Conservation (phyloP, 345 rosid genomes). For the Populus tremula region DNA sequence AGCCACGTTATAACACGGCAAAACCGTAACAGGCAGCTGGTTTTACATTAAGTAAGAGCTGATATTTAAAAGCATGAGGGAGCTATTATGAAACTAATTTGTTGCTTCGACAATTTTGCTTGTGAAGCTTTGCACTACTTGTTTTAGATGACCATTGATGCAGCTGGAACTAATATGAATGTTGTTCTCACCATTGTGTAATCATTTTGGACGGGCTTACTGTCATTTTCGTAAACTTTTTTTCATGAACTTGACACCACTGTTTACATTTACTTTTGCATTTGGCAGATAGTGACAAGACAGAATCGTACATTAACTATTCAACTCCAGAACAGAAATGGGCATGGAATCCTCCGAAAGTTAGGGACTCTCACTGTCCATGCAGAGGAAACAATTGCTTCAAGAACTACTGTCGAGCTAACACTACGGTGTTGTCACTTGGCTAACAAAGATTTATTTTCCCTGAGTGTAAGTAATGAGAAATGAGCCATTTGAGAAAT, state of each 20-base stretch:
- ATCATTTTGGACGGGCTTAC: not conserved
- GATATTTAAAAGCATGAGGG: too few relatives aligned
- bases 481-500: not conserved
- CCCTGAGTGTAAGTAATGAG: slow-evolving; percentile 61
- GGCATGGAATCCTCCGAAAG: slow-evolving; percentile 36
- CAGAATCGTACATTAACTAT: slow-evolving; percentile 46
- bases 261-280: not conserved
- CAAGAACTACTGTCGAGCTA: slow-evolving; percentile 57
- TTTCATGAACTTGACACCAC: not conserved
- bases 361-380: slow-evolving; percentile 58
- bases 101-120: not conserved
- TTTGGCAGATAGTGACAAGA: slow-evolving; percentile 64
- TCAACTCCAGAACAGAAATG: slow-evolving; percentile 41
- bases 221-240: not conserved
- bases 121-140: not conserved
- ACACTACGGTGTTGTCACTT: slow-evolving; percentile 47
- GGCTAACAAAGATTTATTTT: slow-evolving; percentile 72
- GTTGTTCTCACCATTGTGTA: not conserved
- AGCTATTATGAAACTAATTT: not conserved
- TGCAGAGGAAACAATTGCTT: slow-evolving; percentile 69
- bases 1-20: too few relatives aligned
- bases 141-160: not conserved
- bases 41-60: too few relatives aligned
- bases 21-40: too few relatives aligned
- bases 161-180: not conserved